Base-by-base conservation (phyloP, 306 rosid species). In the Cucurbita ficifolia region DNA sequence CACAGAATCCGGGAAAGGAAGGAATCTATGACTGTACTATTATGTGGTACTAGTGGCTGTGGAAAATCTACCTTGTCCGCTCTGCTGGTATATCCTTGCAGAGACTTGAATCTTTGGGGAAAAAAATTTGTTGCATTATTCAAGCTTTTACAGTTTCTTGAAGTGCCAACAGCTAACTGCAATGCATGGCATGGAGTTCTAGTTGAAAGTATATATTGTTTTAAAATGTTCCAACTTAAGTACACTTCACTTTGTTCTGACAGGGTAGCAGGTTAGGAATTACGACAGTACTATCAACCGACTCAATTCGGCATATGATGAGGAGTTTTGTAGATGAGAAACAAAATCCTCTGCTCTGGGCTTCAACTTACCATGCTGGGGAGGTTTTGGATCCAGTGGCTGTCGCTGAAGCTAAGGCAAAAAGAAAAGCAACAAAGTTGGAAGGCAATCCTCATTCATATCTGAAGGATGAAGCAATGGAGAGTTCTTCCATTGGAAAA, bases 301-400 rank as follows among this genome's bases (percentile, higher is more conserved):
- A 94, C 79, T 94, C 99, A 11, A 91, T 94, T 69, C 81, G 99
- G 78, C 99, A 94, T 81, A 94, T 94, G 99, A 94, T 94, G 99
- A 91, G 99, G 81, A 94, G 99, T 78, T 94, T 94, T 82, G 97
- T 87, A 1, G 80, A 86, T 24, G 99, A 91, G 86, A 91, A 87
- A 81, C 88, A 94, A 81, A 94, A 94, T 75, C 99, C 99, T 22
- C 78, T 94, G 79, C 76, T 94, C 40, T 94, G 99, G 99, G 92
- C 99, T 59, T 94, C 99, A 79, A 94, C 99, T 42, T 94, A 94
- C 79, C 99, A 94, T 78, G 99, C 99, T 53, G 99, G 99, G 75
- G 99, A 94, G 86, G 91, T 79, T 78, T 82, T 94, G 87, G 99
- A 94, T 81, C 92, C 97, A 45, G 85, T 86, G 63, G 95, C 99